Conservation (phyloP, 352 stramenopile species). For the Phytophthora kernoviae region DNA sequence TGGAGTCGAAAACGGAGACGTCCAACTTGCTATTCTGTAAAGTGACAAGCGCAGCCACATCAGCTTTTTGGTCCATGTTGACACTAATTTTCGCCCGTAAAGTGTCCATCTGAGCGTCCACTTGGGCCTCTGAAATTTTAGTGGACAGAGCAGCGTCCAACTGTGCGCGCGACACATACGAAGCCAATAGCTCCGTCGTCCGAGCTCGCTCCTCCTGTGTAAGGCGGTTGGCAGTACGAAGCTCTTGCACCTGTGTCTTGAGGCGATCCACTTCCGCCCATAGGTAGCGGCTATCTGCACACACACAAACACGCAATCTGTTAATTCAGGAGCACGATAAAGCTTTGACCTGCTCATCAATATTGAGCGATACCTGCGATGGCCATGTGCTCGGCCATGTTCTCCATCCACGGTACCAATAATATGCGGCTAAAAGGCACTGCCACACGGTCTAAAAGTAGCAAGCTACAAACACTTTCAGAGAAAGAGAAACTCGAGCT, state of each 20-base stretch:
- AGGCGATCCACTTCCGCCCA: slow-evolving; percentile 66
- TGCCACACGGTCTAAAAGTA: too few species aligned
- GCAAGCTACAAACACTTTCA: too few species aligned
- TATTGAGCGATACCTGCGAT: slow-evolving; percentile 35
- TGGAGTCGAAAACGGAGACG: slow-evolving; percentile 63
- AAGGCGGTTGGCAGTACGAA: slow-evolving; percentile 34
- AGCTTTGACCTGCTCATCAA: too few species aligned
- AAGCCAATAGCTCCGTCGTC: slow-evolving; percentile 41
- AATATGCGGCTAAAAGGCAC: too few species aligned
- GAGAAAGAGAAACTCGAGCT: too few species aligned
- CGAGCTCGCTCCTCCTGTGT: slow-evolving; percentile 35
- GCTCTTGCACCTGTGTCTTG: slow-evolving; percentile 51
- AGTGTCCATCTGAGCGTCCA: slow-evolving; percentile 37
- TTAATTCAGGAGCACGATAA: background rate
- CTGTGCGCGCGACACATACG: slow-evolving; percentile 63
- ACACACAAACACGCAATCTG: slow-evolving; percentile 1
- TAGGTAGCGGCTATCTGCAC: slow-evolving; percentile 51
- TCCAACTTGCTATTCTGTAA: slow-evolving; percentile 66
- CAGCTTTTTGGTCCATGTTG: slow-evolving; percentile 49
- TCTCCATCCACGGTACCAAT: too few species aligned
- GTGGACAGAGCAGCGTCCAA: slow-evolving; percentile 66
- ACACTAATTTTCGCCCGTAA: slow-evolving; percentile 37
- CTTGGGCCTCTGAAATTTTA: slow-evolving; percentile 53
- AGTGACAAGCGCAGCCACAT: slow-evolving; percentile 27
- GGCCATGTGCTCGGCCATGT: slow-evolving; percentile 25